Conservation (phyloP, 2,329 filamentous ascomycete genomes). For the Penicillium sp. region DNA sequence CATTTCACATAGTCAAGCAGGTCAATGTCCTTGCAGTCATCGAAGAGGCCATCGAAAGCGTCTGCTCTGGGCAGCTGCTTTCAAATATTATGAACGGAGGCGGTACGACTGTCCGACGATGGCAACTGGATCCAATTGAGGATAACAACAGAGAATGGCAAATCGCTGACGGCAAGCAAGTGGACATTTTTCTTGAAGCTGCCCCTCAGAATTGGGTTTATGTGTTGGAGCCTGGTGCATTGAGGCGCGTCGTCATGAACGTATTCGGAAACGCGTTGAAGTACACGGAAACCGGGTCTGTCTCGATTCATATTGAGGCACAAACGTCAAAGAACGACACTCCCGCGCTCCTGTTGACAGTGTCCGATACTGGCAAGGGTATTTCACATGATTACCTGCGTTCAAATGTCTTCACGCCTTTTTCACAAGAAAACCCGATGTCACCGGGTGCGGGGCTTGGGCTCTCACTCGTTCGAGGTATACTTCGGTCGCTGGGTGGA, state of each 20-base stretch:
- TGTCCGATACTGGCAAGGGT: constrained; percentile 65
- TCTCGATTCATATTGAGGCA: constrained; percentile 43
- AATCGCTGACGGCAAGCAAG: neutral
- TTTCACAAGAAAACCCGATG: constrained; percentile 60
- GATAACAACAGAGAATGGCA: neutral
- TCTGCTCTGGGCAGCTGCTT: constrained; percentile 44
- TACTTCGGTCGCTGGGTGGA: constrained; percentile 60
- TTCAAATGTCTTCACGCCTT: constrained; percentile 58
- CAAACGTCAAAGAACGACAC: constrained; percentile 24
- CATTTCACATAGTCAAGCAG: constrained; percentile 17
- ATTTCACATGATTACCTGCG: constrained; percentile 63
- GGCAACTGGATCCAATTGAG: neutral
- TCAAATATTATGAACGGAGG: constrained; percentile 2
- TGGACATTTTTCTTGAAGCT: neutral
- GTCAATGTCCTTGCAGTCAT: constrained; percentile 46
- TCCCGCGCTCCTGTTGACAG: constrained; percentile 38
- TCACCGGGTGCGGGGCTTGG: constrained; percentile 55
- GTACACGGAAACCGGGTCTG: constrained; percentile 55
- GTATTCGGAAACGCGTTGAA: constrained; percentile 62
- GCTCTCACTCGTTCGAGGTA: constrained; percentile 61
- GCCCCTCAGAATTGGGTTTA: constrained; percentile 46
- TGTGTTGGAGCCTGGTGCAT: constrained; percentile 53
- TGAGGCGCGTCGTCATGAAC: constrained; percentile 60
- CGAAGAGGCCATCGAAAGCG: constrained; percentile 56
- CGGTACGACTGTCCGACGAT: neutral